Percentiles rank a stretch among this genome's conserved stretches.
Evolutionary conservation across 805 yeast species (phyloP).

Genomic region (Wickerhamiella bombiphila): DNA sequence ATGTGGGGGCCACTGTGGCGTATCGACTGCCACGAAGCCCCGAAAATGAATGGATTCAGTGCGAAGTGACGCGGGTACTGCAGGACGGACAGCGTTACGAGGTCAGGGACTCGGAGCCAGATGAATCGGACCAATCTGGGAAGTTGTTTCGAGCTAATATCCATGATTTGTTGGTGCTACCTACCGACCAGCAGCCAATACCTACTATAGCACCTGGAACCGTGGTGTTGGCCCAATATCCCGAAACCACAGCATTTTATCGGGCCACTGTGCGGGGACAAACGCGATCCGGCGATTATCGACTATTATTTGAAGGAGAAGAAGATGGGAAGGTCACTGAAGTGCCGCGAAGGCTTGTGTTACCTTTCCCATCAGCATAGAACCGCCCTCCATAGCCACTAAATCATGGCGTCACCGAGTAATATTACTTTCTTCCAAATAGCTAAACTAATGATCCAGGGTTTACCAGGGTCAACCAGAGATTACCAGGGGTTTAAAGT

Average conservation of each 20-base stretch:
- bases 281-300: constrained; percentile 9
- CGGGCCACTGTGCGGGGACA: constrained; percentile 73
- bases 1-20: constrained; percentile 72
- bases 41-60: constrained; percentile 92
- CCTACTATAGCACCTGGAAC: constrained; percentile 56
- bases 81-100: constrained; percentile 68
- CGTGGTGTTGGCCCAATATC: constrained; percentile 82
- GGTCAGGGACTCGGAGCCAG: constrained; percentile 97
- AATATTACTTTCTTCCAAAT: no score
- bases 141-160: constrained; percentile 69
- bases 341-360: constrained; percentile 69
- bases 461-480: no score
- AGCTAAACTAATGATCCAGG: no score
- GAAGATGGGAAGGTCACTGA: constrained; percentile 95
- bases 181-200: constrained; percentile 28
- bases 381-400: no score
- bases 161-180: constrained; percentile 62
- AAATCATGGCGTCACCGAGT: no score
- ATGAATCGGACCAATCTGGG: constrained; percentile 79
- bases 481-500: no score
- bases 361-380: no score
- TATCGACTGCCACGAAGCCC: constrained; percentile 54
- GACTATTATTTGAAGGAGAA: constrained; percentile 80
- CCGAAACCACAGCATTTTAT: constrained; percentile 94
- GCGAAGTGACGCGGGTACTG: constrained; percentile 68